Evolutionary conservation across 75 land plant species (phyloP).

Genomic region (Cupressus sempervirens): DNA sequence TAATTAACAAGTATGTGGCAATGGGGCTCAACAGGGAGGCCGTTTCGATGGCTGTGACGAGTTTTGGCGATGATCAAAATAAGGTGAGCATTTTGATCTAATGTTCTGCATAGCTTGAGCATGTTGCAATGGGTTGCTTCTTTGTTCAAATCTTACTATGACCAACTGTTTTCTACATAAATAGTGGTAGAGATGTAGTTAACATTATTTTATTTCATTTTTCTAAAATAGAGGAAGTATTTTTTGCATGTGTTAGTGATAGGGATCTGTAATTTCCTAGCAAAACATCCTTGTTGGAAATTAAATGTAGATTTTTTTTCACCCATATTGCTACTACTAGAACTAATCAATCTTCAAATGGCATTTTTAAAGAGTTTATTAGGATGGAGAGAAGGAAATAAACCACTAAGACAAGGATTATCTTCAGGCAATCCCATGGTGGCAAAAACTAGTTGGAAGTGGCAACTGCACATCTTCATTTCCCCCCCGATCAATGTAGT

Average conservation of each 20-base stretch:
- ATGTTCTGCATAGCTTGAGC: not conserved
- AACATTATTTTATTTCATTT: not conserved
- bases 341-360: not conserved
- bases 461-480: not conserved
- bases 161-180: not conserved
- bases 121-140: not conserved
- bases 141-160: not conserved
- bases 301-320: not conserved
- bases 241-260: not conserved
- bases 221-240: not conserved
- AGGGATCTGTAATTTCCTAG: not conserved
- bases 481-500: not conserved
- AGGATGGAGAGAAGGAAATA: not conserved
- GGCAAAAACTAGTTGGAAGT: not conserved
- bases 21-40: slow-evolving; percentile 75
- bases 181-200: not conserved
- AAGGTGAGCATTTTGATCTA: slow-evolving; percentile 46
- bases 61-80: slow-evolving; percentile 80
- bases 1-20: slow-evolving; percentile 66
- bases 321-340: not conserved
- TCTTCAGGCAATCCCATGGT: not conserved
- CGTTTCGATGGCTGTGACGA: slow-evolving; percentile 58
- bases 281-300: not conserved
- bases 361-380: not conserved
- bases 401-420: not conserved